Evolutionary conservation across 345 rosid species (phyloP).

Genomic region (Reutealis trisperma): DNA sequence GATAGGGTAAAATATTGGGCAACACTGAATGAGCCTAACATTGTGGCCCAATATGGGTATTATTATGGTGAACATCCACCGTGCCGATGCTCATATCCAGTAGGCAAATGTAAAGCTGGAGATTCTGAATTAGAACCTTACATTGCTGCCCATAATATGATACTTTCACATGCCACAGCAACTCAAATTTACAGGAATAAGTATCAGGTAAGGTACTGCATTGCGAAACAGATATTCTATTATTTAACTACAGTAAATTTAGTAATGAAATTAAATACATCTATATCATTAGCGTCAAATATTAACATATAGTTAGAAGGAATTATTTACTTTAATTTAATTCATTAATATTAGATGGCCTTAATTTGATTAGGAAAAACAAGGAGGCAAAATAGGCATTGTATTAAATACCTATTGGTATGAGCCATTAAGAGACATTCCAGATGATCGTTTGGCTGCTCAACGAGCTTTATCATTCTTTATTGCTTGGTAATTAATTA

Average conservation of each 20-base stretch:
- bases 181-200: constrained; percentile 25
- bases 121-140: constrained; percentile 57
- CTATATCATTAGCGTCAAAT: no score
- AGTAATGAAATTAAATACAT: no score
- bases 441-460: constrained; percentile 29
- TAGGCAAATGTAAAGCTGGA: constrained; percentile 52
- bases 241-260: no score
- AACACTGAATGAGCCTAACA: constrained; percentile 63
- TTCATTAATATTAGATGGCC: neutral
- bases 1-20: constrained; percentile 66
- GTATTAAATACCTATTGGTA: constrained; percentile 25
- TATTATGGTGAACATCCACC: no score
- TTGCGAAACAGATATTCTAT: neutral
- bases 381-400: constrained; percentile 38
- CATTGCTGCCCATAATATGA: constrained; percentile 53
- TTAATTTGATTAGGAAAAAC: constrained; percentile 26
- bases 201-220: constrained; percentile 34
- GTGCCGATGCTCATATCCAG: neutral
- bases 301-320: no score
- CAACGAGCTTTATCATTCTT: constrained; percentile 32
- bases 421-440: constrained; percentile 28
- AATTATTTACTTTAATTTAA: neutral
- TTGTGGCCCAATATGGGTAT: constrained; percentile 35
- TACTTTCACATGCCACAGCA: constrained; percentile 41
- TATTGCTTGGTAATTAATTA: constrained; percentile 10